phyloP scores from a whole-genome alignment of 352 stramenopile genomes.

The Pythium folliculosum region DNA sequence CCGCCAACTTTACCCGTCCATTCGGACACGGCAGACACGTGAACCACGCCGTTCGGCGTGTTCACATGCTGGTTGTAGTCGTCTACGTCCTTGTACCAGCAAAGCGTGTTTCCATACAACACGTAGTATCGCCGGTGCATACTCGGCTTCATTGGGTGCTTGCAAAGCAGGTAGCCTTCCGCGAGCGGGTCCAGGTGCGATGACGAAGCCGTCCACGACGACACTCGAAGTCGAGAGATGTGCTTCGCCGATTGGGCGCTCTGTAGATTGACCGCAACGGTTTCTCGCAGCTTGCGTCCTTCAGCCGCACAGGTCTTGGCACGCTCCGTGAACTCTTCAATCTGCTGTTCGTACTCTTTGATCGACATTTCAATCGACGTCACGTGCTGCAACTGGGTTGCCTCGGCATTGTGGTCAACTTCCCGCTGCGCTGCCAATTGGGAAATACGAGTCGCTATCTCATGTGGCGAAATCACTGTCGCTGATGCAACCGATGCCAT shows the following conservation, averaged over 20 bases:
- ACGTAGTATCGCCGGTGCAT: slow-evolving; percentile 85
- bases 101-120: slow-evolving; percentile 73
- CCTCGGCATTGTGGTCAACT: slow-evolving; percentile 49
- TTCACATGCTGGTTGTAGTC: slow-evolving; percentile 50
- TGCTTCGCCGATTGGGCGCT: slow-evolving; percentile 65
- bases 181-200: slow-evolving; percentile 71
- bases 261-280: slow-evolving; percentile 49
- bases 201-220: slow-evolving; percentile 56
- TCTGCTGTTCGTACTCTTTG: neutral
- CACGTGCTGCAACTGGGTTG: slow-evolving; percentile 41
- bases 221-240: slow-evolving; percentile 42
- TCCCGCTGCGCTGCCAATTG: slow-evolving; percentile 60
- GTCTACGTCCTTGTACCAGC: slow-evolving; percentile 79
- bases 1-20: slow-evolving; percentile 64
- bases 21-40: slow-evolving; percentile 59
- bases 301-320: slow-evolving; percentile 40
- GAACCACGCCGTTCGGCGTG: slow-evolving; percentile 58
- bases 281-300: slow-evolving; percentile 42
- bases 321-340: slow-evolving; percentile 28
- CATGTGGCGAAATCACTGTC: neutral
- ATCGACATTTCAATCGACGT: slow-evolving; percentile 35
- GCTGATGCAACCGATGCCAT: slow-evolving; percentile 1
- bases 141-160: slow-evolving; percentile 55
- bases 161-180: slow-evolving; percentile 72
- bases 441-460: slow-evolving; percentile 33